Evolutionary conservation across 805 yeast genomes (phyloP).

Genomic region (Metschnikowia gelsemii): DNA sequence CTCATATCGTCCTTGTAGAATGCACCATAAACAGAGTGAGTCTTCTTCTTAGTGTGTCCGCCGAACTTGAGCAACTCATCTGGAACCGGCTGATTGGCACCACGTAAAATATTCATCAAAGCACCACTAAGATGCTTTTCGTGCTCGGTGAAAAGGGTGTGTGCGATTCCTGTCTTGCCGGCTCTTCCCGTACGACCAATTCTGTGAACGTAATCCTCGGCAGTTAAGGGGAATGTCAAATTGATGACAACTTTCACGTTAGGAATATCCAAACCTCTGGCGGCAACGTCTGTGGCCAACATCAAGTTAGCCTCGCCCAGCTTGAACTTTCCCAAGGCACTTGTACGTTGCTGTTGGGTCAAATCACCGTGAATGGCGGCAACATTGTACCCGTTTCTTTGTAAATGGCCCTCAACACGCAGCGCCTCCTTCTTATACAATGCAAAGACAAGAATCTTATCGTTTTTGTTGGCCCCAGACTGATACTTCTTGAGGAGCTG

Average conservation of each 20-base stretch:
- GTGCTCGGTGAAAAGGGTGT: constrained; percentile 93
- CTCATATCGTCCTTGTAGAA: constrained; percentile 92
- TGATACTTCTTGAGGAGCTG: constrained; percentile 74
- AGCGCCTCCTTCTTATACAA: constrained; percentile 95
- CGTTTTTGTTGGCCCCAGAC: constrained; percentile 60
- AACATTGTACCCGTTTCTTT: constrained; percentile 71
- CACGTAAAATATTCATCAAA: constrained; percentile 83
- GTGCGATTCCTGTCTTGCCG: constrained; percentile 91
- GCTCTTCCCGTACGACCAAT: constrained; percentile 99
- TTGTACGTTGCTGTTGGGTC: constrained; percentile 87
- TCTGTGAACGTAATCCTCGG: constrained; percentile 95
- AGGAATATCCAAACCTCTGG: constrained; percentile 96
- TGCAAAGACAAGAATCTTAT: constrained; percentile 88
- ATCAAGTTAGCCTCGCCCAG: constrained; percentile 70
- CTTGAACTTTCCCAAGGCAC: constrained; percentile 83
- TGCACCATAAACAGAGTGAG: constrained; percentile 97
- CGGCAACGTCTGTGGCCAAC: constrained; percentile 98
- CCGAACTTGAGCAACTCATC: constrained; percentile 93
- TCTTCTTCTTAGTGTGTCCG: constrained; percentile 96
- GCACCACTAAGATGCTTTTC: constrained; percentile 97
- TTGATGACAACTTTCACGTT: constrained; percentile 94
- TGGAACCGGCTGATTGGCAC: constrained; percentile 94
- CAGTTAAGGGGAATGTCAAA: constrained; percentile 92
- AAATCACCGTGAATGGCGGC: constrained; percentile 97
- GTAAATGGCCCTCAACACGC: constrained; percentile 76